Evolutionary conservation across 2,329 filamentous ascomycete species (phyloP), one percentile per base, ranked within the genome.

Genomic region (Tolypocladium tundrense): DNA sequence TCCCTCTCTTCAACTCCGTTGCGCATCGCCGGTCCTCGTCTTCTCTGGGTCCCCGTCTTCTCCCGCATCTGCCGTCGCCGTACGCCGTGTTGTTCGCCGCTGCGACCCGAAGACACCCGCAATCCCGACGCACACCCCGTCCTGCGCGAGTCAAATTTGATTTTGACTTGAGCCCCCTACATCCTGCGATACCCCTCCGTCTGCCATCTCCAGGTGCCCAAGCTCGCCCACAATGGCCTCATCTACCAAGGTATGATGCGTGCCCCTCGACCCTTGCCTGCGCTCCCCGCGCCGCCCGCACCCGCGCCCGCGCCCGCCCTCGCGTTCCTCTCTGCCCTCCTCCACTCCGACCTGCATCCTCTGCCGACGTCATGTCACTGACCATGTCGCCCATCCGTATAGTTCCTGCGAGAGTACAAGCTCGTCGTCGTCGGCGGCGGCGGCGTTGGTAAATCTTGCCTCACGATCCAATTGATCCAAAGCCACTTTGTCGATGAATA

Each of bases 401-500:
- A 93, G 88, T 93, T 92, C 72, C 79, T 93, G 73, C 82, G 90
- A 84, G 90, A 94, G 79, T 96, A 96, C 77, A 96, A 96, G 79
- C 78, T 96, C 77, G 94, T 99, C 61, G 94, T 97, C 62, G 92
- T 99, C 65, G 94, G 94, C 68, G 94, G 95, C 69, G 94, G 94
- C 82, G 94, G 94, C 75, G 94, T 99, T 65, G 94, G 94, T 79
- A 99, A 99, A 82, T 97, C 93, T 62, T 97, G 94, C 79, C 84
- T 99, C 81, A 97, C 94, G 60, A 97, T 99, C 71, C 94, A 97
- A 80, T 85, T 93, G 76, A 91, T 90, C 69, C 88, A 92, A 78
- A 93, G 88, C 75, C 94, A 99, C 75, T 99, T 99, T 79, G 93
- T 97, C 72, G 94, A 97, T 76, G 94, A 97, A 77, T 99, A 99